These are phyloP conservation scores for Ustulina deusta DNA, from an alignment of 2,329 filamentous ascomycete genomes.

Conservation along the genomic window DNA sequence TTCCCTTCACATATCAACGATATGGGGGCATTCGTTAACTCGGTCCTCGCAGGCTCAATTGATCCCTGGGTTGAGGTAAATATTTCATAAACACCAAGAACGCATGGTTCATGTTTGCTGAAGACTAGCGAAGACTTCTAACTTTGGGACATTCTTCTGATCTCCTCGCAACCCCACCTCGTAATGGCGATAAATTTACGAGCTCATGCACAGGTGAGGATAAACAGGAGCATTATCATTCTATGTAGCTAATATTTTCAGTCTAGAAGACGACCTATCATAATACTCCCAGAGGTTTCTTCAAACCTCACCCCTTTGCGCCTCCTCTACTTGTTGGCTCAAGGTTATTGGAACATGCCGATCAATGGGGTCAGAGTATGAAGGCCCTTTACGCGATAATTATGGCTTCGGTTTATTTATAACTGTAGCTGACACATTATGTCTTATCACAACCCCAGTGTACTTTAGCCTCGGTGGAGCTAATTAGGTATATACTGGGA, in stretches of 20 bases:
- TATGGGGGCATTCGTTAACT: slow-evolving; percentile 36
- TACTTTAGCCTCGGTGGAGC: not conserved
- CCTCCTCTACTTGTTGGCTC: not conserved
- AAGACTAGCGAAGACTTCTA: slow-evolving; percentile 18
- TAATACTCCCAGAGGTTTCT: not conserved
- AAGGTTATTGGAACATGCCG: not conserved
- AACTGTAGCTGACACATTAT: not conserved
- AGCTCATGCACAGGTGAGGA: not conserved
- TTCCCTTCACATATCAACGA: slow-evolving; percentile 37
- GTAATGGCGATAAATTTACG: not conserved
- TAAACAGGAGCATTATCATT: not conserved
- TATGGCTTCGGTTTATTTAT: not conserved
- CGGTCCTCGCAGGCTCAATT: slow-evolving; percentile 31
- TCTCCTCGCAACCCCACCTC: not conserved
- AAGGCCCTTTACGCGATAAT: not conserved
- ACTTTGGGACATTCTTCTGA: slow-evolving; percentile 17
- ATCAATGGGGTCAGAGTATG: not conserved
- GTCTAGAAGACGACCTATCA: not conserved
- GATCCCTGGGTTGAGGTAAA: slow-evolving; percentile 34
- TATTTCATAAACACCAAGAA: not conserved
- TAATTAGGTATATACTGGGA: not conserved
- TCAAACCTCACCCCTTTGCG: not conserved
- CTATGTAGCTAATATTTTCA: not conserved
- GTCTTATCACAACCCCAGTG: not conserved
- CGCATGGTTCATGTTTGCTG: not conserved